A percentile compares a stretch with the other conserved stretches of the same genome.
These are phyloP conservation scores for Boletellus ananas DNA, from an alignment of 768 basidiomycete genomes.

Conservation along the genomic window DNA sequence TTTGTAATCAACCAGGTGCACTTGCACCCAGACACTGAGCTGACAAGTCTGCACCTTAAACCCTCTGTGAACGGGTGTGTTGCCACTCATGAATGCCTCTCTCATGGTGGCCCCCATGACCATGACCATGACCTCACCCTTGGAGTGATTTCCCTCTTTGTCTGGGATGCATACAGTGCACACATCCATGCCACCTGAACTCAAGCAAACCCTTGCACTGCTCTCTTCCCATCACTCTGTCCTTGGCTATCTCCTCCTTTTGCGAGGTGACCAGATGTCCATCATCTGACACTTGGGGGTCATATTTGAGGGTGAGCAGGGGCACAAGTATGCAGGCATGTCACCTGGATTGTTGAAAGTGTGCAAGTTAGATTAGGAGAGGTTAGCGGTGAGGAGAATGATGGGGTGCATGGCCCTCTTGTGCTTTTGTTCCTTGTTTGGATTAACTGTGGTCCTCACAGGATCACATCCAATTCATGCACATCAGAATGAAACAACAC, in stretches of 20 bases:
- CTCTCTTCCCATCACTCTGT: slow-evolving; percentile 82
- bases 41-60: slow-evolving; percentile 4
- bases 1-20: too few relatives aligned
- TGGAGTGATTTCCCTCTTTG: slow-evolving; percentile 10
- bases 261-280: slow-evolving; percentile 64
- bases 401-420: slow-evolving; percentile 42
- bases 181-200: slow-evolving; percentile 58
- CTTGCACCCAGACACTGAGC: too few relatives aligned
- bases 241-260: slow-evolving; percentile 81
- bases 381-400: slow-evolving; percentile 59
- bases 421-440: too few relatives aligned
- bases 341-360: slow-evolving; percentile 71
- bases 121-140: background rate
- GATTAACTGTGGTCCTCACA: slow-evolving; percentile 25
- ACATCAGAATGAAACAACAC: slow-evolving; percentile 87
- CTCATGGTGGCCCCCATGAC: slow-evolving; percentile 1
- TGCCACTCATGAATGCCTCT: slow-evolving; percentile 14
- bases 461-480: slow-evolving; percentile 86
- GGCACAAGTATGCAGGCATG: slow-evolving; percentile 67
- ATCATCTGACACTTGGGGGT: slow-evolving; percentile 85
- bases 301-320: slow-evolving; percentile 82
- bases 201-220: slow-evolving; percentile 73
- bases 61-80: slow-evolving; percentile 13
- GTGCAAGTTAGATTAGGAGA: slow-evolving; percentile 77
- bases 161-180: slow-evolving; percentile 16